Base-by-base conservation (phyloP, 495 filamentous ascomycete genomes). In the Aspergillus ellipticus region DNA sequence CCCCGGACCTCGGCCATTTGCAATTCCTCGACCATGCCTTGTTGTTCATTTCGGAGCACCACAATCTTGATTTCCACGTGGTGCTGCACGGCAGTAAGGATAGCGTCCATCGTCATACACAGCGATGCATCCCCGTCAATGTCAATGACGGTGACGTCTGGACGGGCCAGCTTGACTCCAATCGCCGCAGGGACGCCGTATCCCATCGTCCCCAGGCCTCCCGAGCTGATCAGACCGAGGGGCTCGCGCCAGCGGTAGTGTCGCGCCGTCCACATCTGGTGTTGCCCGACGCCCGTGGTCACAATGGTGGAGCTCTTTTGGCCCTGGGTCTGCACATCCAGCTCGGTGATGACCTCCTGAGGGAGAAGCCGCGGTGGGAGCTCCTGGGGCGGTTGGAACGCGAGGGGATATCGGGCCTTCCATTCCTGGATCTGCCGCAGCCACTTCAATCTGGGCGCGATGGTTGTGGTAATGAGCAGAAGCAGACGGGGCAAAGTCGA, bases 201-300 rank as follows among this genome's bases (percentile, higher is more conserved):
- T 51, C 93, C 93, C 93, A 97, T 97, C 13, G 93, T 96, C 51
- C 92, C 93, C 31, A 96, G 82, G 61, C 92, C 90, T 68, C 92
- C 92, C 2, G 91, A 96, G 9, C 92, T 93, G 72, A 96, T 86
- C 85, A 96, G 89, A 57, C 89, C 88, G 47, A 92, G 84, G 22
- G 93, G 91, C 61, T 92, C 72, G 21, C 90, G 79, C 93, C 93
- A 97, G 56, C 92, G 86, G 80, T 88, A 97, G 73, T 96, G 89
- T 72, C 96, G 92, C 13, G 92, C 93, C 20, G 88, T 77, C 93
- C 93, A 96, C 94, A 97, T 96, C 74, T 97, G 93, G 72, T 97
- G 93, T 69, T 97, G 93, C 39, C 93, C 92, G 37, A 96, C 93
- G 64, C 92, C 93, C 3, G 93, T 97, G 10, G 91, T 73, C 67